Percentiles rank a stretch among this genome's conserved stretches.
phyloP scores from a whole-genome alignment of 2,329 filamentous ascomycete genomes.

The Furcasterigmium furcatum region DNA sequence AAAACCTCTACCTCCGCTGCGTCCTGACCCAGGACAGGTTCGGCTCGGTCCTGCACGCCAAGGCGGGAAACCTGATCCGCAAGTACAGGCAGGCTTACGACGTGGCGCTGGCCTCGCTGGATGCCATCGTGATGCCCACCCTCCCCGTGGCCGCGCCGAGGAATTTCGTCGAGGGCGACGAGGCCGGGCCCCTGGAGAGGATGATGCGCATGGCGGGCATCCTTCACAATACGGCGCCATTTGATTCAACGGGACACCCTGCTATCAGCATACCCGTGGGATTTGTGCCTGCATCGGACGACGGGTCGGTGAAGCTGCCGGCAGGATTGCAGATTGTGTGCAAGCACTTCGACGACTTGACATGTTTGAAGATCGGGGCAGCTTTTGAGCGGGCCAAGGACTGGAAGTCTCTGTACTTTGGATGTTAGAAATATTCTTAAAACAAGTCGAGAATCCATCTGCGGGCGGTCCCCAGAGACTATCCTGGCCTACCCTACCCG shows the following conservation, averaged over 20 bases:
- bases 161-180: slow-evolving; percentile 26
- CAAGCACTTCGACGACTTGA: too few relatives aligned
- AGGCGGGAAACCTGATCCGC: slow-evolving; percentile 42
- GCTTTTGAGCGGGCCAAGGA: too few relatives aligned
- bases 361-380: too few relatives aligned
- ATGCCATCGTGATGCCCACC: slow-evolving; percentile 45
- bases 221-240: slow-evolving; percentile 53
- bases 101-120: slow-evolving; percentile 30
- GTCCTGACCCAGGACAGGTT: slow-evolving; percentile 26
- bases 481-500: too few relatives aligned
- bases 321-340: slow-evolving; percentile 52
- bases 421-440: too few relatives aligned
- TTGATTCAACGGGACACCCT: slow-evolving; percentile 55
- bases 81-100: slow-evolving; percentile 45
- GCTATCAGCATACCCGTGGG: slow-evolving; percentile 50
- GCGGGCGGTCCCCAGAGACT: too few relatives aligned
- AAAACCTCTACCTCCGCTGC: slow-evolving; percentile 40
- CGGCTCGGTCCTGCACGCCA: slow-evolving; percentile 34
- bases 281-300: slow-evolving; percentile 34
- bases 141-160: slow-evolving; percentile 42
- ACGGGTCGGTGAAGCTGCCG: slow-evolving; percentile 34
- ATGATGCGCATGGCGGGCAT: slow-evolving; percentile 49
- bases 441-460: too few relatives aligned
- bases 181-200: slow-evolving; percentile 33
- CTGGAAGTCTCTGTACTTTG: too few relatives aligned